phyloP scores from a whole-genome alignment of 2,329 filamentous ascomycete species.

The Colletotrichum sp. region DNA sequence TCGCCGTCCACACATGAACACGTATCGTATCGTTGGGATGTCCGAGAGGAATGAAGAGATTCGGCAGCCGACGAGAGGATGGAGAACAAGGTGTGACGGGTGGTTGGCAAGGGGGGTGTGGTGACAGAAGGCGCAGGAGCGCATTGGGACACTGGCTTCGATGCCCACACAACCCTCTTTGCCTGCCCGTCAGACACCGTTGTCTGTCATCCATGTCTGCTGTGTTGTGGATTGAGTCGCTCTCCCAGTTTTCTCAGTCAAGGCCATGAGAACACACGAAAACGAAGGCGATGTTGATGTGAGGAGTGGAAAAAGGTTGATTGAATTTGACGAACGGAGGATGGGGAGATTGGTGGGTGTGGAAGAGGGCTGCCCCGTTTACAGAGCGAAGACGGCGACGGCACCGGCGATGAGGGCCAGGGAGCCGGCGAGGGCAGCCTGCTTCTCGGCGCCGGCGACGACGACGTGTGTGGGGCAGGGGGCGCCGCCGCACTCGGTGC shows the following conservation, averaged over 20 bases:
- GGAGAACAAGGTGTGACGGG: not conserved
- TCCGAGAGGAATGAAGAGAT: not conserved
- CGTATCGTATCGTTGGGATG: not conserved
- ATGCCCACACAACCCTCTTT: not conserved
- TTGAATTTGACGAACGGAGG: not conserved
- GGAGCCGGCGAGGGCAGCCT: not conserved
- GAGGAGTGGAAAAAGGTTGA: not conserved
- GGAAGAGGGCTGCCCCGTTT: not conserved
- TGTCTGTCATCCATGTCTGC: not conserved
- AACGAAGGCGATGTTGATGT: not conserved
- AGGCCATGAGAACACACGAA: not conserved
- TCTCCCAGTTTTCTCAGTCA: not conserved
- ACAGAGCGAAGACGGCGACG: slow-evolving; percentile 8
- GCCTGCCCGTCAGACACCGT: not conserved
- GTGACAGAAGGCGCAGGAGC: slow-evolving; percentile 8
- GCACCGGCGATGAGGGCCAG: slow-evolving; percentile 2
- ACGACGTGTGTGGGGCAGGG: not conserved
- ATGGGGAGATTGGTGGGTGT: not conserved
- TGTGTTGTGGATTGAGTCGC: not conserved
- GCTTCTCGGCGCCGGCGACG: slow-evolving; percentile 5
- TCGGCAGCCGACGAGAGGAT: not conserved
- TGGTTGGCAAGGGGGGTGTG: not conserved
- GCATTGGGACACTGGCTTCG: slow-evolving; percentile 1
- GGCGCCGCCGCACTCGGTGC: not conserved
- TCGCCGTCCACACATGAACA: not conserved